Evolutionary conservation across 371 early-diverging fungal genomes (phyloP), one percentile per base, ranked within the genome.

Genomic region (Haplosporangium sp.): DNA sequence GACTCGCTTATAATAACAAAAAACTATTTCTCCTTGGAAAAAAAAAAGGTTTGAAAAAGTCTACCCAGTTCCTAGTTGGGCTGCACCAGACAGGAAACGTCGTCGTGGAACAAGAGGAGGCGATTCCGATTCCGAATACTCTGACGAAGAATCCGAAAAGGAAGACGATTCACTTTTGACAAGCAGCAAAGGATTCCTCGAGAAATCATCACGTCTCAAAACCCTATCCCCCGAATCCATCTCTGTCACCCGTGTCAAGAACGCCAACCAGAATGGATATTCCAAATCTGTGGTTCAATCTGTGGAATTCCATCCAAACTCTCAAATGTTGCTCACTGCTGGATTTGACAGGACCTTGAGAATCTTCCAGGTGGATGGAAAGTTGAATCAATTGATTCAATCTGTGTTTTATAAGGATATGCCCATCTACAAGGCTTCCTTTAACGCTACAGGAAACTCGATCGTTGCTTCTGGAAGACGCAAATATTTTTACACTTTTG

Each of bases 41-140:
- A 17, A 57, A 45, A 20, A 15, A 45, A 6, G 92, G 78, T 91
- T 89, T 77, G 86, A 92, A 65, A 94, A 94, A 74, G 92, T 97
- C 37, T 87, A 96, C 69, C 96, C 96, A n/a, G 91, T 89, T 5
- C 96, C 98, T 0, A 85, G 86, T 57, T 97, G 98, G 98, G 96
- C 97, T 37, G 79, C 67, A 64, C 84, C 85, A 67, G 58, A 78
- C 64, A 44, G 62, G 81, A 58, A 74, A 74, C 74, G 76, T 65
- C 71, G 76, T 59, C 85, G 76, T 15, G 37, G 48, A 48, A 48
- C 65, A n/a, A 39, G 19, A 83, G 61, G 68, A 53, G 81, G 68
- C 17, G 79, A 71, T 39, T 74, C 81, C 7, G 83, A 84, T 65
- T 83, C 84, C 34, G 87, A 88, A 17, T 82, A 84, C 59, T 83